Base-by-base conservation (phyloP, 2,329 filamentous ascomycete genomes). In the Cercospora janseana region DNA sequence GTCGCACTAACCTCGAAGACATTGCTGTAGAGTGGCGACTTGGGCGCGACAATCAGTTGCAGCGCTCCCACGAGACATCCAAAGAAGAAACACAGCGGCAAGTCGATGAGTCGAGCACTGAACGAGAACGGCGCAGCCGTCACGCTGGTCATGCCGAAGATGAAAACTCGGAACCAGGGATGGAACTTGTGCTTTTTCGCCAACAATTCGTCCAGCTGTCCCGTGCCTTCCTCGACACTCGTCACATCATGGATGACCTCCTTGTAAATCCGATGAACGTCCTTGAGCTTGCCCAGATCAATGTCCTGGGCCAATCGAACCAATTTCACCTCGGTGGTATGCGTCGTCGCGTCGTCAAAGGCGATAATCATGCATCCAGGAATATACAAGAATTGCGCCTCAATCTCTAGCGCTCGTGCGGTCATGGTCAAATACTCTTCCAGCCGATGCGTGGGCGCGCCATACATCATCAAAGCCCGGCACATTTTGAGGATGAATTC, bases 341-440 rank as follows among this genome's bases (percentile, higher is more conserved):
- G 86, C 0, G 85, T 87, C 0, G 77, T 71, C 3, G 72, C 70
- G 67, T 91, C 87, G 63, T 82, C 89, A 63, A 96, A 95, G 3
- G 88, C 91, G 64, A 95, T 86, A 49, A 95, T 87, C 91, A 95
- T 96, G 64, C 88, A 94, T 0, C 87, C 88, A 0, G 91, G 90
- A 23, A 95, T 80, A 65, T 95, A 96, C n/a, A 95, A 72, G 61
- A 93, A 95, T 62, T 95, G 88, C 6, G 86, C 86, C 58, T 95
- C 86, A 13, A 95, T 90, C 67, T 90, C 87, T 29, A 96, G 78
- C 1, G 93, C 87, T 15, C 87, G 81, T 1, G 90, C 85, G 4
- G 87, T 89, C 87, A 91, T 93, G 55, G 80, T 84, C 80, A 96
- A 83, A 66, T 95, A 95, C 66, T 95, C 86, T 69, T 96, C 91